Conservation (phyloP, 2,329 filamentous ascomycete genomes). For the Zymoseptoria pseudotritici region DNA sequence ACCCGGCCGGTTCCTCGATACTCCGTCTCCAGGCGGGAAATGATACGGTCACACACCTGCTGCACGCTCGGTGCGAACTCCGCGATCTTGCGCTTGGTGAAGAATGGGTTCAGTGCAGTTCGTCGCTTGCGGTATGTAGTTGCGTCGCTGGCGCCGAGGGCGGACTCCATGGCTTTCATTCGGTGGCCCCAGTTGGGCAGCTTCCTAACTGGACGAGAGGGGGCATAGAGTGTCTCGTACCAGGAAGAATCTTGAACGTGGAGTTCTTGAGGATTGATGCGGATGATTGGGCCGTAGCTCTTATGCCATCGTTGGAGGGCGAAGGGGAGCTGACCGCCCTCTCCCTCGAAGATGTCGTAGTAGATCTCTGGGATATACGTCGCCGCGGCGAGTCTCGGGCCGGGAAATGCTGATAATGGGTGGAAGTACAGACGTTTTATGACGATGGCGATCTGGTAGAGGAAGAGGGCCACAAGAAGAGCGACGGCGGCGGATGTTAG, state of each 20-base stretch:
- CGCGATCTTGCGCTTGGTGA: slow-evolving; percentile 27
- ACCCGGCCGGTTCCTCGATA: neutral
- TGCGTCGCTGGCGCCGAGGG: neutral
- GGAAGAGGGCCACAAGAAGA: neutral
- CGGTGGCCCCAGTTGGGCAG: slow-evolving; percentile 1
- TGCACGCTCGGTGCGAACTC: slow-evolving; percentile 2
- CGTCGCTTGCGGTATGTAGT: slow-evolving; percentile 36
- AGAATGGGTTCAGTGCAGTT: slow-evolving; percentile 37
- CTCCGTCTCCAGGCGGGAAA: neutral
- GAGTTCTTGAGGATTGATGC: slow-evolving; percentile 11
- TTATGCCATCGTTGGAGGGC: slow-evolving; percentile 6
- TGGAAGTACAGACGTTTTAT: slow-evolving; percentile 27
- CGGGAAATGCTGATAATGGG: slow-evolving; percentile 31
- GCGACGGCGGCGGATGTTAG: neutral
- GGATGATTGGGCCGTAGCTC: slow-evolving; percentile 9
- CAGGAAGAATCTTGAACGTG: slow-evolving; percentile 5
- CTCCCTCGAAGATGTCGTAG: slow-evolving; percentile 23
- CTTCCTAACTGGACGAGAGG: slow-evolving; percentile 1
- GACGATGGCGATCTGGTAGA: slow-evolving; percentile 2
- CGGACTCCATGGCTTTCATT: neutral
- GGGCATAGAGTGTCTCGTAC: slow-evolving; percentile 5
- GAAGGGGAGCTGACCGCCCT: slow-evolving; percentile 8
- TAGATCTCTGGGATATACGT: slow-evolving; percentile 32
- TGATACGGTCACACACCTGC: slow-evolving; percentile 1
- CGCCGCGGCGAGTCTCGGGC: slow-evolving; percentile 30